Evolutionary conservation across 1,284 basidiomycete genomes (phyloP), one percentile per base, ranked within the genome.

Genomic region (Austroboletus niveus): DNA sequence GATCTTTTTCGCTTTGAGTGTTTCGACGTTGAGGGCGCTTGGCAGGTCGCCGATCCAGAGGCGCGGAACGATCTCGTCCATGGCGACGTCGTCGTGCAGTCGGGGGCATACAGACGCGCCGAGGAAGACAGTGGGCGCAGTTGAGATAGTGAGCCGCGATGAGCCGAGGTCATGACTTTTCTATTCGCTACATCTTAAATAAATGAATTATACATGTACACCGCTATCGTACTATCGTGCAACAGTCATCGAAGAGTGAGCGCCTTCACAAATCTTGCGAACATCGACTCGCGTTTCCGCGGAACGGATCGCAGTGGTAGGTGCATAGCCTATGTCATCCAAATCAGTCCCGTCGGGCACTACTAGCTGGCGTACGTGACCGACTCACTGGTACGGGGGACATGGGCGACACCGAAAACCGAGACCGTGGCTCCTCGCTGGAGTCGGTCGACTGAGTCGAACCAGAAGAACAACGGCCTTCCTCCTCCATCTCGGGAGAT

Each of bases 11-110:
- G 70, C 67, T 60, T 77, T 81, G 54, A 91, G 77, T 11, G 68
- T 69, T 35, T 78, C 72, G 0, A 74, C 72, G 57, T 89, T 70
- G 39, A 73, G 69, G 5, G 82, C 82, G 49, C 81, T 84, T 8
- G 66, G 65, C 3, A 87, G 66, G 62, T 83, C 75, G 30, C 85
- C 85, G 34, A 88, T 76, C 85, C 85, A 88, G 6, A 88, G 68
- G 7, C 78, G 75, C 17, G 78, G 79, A 22, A 83, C 74, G 41
- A 88, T 73, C 68, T 87, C 76, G 67, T 88, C 78, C 64, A 66
- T 6, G 42, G 11, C 14, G 36, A n/a, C 40, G 8, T 22, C 31
- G 52, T 32, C 20, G 52, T 31, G 51, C 40, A 6, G 41, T 46
- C 6, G 15, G 30, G 24, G 3, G 34, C 11, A 11, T 42, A 22